phyloP scores from a whole-genome alignment of 257 asterid genomes.

The Solanum tarapatanum region DNA sequence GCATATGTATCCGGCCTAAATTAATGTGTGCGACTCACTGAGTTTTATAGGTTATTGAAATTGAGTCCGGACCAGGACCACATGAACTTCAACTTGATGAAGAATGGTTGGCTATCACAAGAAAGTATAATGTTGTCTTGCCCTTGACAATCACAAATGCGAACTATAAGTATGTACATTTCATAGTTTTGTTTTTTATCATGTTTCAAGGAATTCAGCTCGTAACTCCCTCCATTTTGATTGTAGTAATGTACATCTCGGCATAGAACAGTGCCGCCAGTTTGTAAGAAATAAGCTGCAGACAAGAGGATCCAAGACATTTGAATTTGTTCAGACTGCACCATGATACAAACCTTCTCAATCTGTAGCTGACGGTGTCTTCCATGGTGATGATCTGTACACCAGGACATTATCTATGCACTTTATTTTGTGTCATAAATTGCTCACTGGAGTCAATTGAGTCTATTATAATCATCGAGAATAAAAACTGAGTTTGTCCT shows the following conservation, averaged over 20 bases:
- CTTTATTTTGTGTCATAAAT: background rate
- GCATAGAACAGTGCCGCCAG: conserved; percentile 44
- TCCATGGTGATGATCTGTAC: background rate
- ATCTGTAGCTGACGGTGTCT: conserved; percentile 15
- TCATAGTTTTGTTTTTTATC: background rate
- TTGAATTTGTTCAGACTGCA: conserved; percentile 59
- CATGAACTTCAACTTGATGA: conserved; percentile 78
- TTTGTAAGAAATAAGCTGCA: conserved; percentile 40
- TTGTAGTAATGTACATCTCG: conserved; percentile 44
- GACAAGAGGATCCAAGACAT: conserved; percentile 54
- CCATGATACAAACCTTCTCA: conserved; percentile 52
- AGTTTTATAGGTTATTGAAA: conserved; percentile 50
- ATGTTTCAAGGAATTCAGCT: background rate
- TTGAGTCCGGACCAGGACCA: conserved; percentile 77
- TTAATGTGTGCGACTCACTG: conserved; percentile 6
- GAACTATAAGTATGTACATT: conserved; percentile 39
- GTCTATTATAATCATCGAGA: background rate
- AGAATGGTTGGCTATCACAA: conserved; percentile 94
- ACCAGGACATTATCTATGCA: background rate
- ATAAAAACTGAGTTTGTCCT: background rate
- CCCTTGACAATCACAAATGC: conserved; percentile 47
- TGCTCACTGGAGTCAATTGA: background rate
- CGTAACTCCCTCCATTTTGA: conserved; percentile 7
- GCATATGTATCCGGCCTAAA: background rate
- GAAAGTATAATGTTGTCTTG: conserved; percentile 53